Percentiles rank a stretch among this genome's conserved stretches.
phyloP scores from a whole-genome alignment of 768 basidiomycete species.

The Boletus sensibilis region DNA sequence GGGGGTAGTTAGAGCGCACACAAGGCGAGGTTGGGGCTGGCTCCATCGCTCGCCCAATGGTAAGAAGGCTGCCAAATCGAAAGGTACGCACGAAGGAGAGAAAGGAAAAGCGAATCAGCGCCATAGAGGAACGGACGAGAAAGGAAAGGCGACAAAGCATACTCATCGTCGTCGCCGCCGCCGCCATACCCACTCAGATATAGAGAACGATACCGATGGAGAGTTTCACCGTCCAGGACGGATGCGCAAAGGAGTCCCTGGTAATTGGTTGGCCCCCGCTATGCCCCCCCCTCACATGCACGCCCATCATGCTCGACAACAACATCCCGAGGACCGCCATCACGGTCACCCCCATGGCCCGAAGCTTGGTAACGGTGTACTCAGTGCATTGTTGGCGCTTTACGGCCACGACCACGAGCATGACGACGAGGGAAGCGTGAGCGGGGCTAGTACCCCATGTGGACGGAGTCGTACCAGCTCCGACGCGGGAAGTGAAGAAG shows the following conservation, averaged over 20 bases:
- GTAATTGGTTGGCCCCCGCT: conserved; percentile 15
- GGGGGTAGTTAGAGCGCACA: conserved; percentile 46
- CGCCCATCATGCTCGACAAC: background rate
- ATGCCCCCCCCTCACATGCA: conserved; percentile 2
- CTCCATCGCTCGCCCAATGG: conserved; percentile 9
- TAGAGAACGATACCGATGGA: conserved; percentile 7
- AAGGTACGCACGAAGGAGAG: background rate
- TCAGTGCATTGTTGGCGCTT: conserved; percentile 63
- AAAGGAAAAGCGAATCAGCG: background rate
- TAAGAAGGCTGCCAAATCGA: background rate
- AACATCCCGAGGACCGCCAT: conserved; percentile 6
- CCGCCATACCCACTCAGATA: conserved; percentile 8
- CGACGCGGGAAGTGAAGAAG: conserved; percentile 18
- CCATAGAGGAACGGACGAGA: background rate
- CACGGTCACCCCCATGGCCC: conserved; percentile 7
- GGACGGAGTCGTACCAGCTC: conserved; percentile 24
- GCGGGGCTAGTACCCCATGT: conserved; percentile 21
- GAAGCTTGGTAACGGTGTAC: conserved; percentile 48
- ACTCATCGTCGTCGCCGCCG: background rate
- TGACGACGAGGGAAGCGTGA: conserved; percentile 29
- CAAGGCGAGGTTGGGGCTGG: conserved; percentile 30
- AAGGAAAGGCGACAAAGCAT: conserved; percentile 10
- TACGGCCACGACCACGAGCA: conserved; percentile 42
- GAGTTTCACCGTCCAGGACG: conserved; percentile 8
- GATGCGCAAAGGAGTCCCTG: conserved; percentile 18